Evolutionary conservation across 2,329 filamentous ascomycete genomes (phyloP).

Genomic region (Cadophora luteo-olivacea): DNA sequence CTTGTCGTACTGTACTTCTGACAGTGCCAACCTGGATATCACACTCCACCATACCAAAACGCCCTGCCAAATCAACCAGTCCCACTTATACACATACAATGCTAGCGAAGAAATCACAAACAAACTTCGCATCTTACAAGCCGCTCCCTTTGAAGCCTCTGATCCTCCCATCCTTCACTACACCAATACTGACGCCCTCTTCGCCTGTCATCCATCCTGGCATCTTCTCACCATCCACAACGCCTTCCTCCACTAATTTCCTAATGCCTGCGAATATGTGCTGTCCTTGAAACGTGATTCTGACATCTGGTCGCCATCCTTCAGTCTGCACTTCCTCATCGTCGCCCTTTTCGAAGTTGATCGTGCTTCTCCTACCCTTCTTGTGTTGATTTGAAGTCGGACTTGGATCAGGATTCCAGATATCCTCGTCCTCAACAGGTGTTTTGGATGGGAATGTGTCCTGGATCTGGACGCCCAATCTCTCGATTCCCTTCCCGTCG

Average conservation of each 20-base stretch:
- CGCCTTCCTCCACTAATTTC: constrained; percentile 76
- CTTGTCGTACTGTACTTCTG: not conserved
- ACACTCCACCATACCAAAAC: not conserved
- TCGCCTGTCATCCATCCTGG: constrained; percentile 93
- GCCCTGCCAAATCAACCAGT: constrained; percentile 17
- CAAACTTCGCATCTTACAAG: constrained; percentile 50
- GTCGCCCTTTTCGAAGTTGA: constrained; percentile 35
- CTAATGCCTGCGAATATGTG: constrained; percentile 85
- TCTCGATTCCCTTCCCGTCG: constrained; percentile 68
- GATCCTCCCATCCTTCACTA: constrained; percentile 71
- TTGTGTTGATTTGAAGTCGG: constrained; percentile 33
- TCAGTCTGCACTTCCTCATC: constrained; percentile 42
- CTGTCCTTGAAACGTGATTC: constrained; percentile 73
- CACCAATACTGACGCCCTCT: constrained; percentile 76
- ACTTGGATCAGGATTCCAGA: constrained; percentile 31
- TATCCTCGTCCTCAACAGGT: constrained; percentile 33
- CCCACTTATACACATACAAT: constrained; percentile 4
- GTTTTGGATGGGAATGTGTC: constrained; percentile 57
- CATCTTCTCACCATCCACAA: constrained; percentile 79
- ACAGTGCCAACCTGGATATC: constrained; percentile 13
- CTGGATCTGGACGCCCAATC: constrained; percentile 64
- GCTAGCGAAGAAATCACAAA: not conserved
- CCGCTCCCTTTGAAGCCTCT: constrained; percentile 63
- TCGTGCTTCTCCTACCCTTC: constrained; percentile 39
- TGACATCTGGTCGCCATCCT: constrained; percentile 63